phyloP scores from a whole-genome alignment of 495 filamentous ascomycete genomes.

The Tuber melanosporum region DNA sequence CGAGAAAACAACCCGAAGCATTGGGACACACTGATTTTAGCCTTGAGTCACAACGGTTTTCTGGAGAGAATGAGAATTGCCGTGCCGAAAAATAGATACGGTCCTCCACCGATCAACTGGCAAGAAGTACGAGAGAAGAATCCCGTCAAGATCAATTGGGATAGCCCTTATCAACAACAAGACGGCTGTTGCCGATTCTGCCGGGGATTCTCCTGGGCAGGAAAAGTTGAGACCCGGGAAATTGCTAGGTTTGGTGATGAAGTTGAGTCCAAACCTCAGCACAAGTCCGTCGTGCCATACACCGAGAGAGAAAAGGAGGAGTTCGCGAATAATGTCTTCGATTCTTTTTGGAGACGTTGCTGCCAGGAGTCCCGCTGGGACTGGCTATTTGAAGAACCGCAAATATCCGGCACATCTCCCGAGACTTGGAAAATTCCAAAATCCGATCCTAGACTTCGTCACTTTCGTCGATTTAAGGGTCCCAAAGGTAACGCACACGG shows the following conservation, averaged over 20 bases:
- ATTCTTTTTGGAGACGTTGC: constrained; percentile 36
- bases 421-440: constrained; percentile 33
- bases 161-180: constrained; percentile 32
- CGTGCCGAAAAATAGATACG: constrained; percentile 17
- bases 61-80: constrained; percentile 16
- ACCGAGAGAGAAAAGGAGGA: constrained; percentile 29
- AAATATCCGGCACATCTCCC: constrained; percentile 6
- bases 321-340: constrained; percentile 16
- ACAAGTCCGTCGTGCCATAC: constrained; percentile 38
- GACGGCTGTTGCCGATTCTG: constrained; percentile 39
- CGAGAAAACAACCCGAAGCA: constrained; percentile 26
- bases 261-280: constrained; percentile 31
- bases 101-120: constrained; percentile 24
- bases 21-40: constrained; percentile 22
- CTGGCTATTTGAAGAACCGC: constrained; percentile 40
- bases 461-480: constrained; percentile 28
- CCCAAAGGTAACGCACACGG: constrained; percentile 8
- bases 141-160: constrained; percentile 14
- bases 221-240: constrained; percentile 27
- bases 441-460: constrained; percentile 39
- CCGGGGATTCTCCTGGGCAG: constrained; percentile 37
- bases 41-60: constrained; percentile 28
- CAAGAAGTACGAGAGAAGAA: constrained; percentile 15
- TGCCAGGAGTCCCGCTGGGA: constrained; percentile 42
- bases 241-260: constrained; percentile 29